These are phyloP conservation scores for Vigna mungo DNA, from an alignment of 306 rosid species.

Conservation along the genomic window DNA sequence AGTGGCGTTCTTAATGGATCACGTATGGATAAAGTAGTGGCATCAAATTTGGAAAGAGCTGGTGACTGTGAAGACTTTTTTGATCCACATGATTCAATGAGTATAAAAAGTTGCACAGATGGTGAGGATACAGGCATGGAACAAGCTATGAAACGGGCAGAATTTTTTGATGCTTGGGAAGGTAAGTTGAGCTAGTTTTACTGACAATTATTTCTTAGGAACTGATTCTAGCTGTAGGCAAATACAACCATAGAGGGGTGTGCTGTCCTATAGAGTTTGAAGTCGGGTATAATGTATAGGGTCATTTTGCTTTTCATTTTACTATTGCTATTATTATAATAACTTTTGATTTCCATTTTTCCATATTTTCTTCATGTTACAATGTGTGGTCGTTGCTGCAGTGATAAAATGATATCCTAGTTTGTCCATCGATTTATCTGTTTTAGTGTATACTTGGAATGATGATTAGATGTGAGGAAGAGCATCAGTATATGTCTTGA, in stretches of 20 bases:
- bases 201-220: conserved; percentile 4
- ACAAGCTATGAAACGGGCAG: conserved; percentile 51
- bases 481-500: background rate
- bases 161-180: conserved; percentile 92
- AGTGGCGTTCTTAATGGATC: conserved; percentile 46
- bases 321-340: background rate
- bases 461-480: conserved; percentile 6
- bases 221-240: conserved; percentile 15
- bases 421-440: background rate
- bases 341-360: background rate
- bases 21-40: conserved; percentile 46
- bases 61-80: conserved; percentile 74
- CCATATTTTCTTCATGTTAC: background rate
- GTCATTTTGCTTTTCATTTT: background rate
- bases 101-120: conserved; percentile 73
- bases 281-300: background rate
- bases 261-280: conserved; percentile 3
- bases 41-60: conserved; percentile 53
- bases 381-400: conserved; percentile 2
- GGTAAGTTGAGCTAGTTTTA: conserved; percentile 56
- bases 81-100: conserved; percentile 83
- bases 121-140: conserved; percentile 72
- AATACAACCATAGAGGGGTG: background rate
- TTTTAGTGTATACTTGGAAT: background rate
- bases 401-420: conserved; percentile 1